A percentile compares a stretch with the other conserved stretches of the same genome.
Conservation (phyloP, 345 rosid genomes). For the Euphorbia tirucalli region DNA sequence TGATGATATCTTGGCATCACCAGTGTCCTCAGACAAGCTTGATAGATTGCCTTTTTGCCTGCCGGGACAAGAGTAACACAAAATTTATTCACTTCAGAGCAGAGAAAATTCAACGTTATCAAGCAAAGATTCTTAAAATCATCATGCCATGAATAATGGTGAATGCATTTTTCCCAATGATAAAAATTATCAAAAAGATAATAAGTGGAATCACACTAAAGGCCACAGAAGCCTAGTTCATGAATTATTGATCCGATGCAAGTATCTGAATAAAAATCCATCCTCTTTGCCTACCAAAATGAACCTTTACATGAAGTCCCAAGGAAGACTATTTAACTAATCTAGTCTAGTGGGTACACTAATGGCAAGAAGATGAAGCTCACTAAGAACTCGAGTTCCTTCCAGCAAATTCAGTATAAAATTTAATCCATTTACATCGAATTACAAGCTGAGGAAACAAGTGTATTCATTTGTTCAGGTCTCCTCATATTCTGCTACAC, state of each 20-base stretch:
- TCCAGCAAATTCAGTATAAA: background rate
- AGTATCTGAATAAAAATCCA: background rate
- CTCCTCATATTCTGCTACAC: background rate
- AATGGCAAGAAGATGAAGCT: background rate
- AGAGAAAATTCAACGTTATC: background rate
- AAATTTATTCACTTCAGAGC: background rate
- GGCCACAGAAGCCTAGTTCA: background rate
- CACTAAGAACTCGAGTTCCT: background rate
- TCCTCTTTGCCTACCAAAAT: background rate
- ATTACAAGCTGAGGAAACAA: background rate
- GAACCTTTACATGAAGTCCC: background rate
- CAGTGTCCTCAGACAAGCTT: conserved; percentile 10
- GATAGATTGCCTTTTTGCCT: conserved; percentile 16
- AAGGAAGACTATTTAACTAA: background rate
- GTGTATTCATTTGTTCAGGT: background rate
- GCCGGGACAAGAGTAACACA: background rate
- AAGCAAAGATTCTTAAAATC: background rate
- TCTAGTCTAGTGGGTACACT: background rate
- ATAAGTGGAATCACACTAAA: background rate
- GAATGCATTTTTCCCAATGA: background rate
- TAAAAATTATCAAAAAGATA: background rate
- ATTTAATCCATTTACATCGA: background rate
- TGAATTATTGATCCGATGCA: background rate
- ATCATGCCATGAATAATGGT: background rate
- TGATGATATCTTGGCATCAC: background rate